Base-by-base conservation (phyloP, 208 protist genomes). In the Crithidia thermophila region DNA sequence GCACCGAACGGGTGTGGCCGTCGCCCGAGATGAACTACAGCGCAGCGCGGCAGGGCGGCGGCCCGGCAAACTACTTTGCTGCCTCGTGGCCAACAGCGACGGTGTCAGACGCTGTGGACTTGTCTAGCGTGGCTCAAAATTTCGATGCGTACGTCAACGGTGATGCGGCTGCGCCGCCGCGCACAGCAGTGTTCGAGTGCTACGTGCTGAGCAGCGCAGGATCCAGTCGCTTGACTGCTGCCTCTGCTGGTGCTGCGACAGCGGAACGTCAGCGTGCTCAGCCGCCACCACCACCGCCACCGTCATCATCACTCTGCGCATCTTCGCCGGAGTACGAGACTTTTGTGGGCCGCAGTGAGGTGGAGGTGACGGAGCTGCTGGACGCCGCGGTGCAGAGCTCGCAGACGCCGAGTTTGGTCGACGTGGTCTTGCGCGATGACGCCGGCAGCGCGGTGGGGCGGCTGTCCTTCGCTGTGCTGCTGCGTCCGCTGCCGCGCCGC, bases 1-100 rank as follows among this genome's bases (percentile, higher is more conserved):
- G 34, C 62, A 67, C 62, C 10, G 62, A 57, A 5, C 4, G 18
- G 21, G 62, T 40, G 16, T 67, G 62, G 63, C 49, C 51, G 14
- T 23, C 3, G 18, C 25, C 25, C n/a, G 28, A 46, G 37, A 10
- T 1, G 18, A n/a, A 10, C 11, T 58, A 23, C 18, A 9, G 7
- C 10, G 14, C 20, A 3, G 14, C 4, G 23, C 5, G 42, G 13
- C 25, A 28, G 20, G 16, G 36, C 1, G 27, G 18, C 16, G 42
- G 31, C 21, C 25, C 51, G 3, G 40, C 23, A 40, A 28, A 21
- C 4, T 13, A 31, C 28, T 46, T 34, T 21, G 28, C 51, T 5
- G 63, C 55, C 39, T 31, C 37, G 51, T 69, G 63, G 63, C 49
- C 63, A 7, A 13, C 37, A 11, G 36, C 20, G 16, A 34, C 39